Base-by-base conservation (phyloP, 139 green algal species). In the Tetraselmis striata region DNA sequence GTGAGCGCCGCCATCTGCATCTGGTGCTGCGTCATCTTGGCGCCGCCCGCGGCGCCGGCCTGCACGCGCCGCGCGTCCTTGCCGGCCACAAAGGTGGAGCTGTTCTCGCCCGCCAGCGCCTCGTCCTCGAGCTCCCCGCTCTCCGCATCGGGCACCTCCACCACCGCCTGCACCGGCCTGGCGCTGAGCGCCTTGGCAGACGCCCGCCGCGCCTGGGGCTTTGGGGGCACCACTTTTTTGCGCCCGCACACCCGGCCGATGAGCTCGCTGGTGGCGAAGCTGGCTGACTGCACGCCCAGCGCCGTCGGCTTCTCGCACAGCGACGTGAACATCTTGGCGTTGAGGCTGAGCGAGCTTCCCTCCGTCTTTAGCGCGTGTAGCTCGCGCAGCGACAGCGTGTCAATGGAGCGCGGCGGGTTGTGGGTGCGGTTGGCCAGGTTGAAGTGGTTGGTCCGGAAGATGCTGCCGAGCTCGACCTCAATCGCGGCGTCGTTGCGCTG, bases 301-400 rank as follows among this genome's bases (percentile, higher is more conserved):
- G 45, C 11, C 11, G 45, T 25, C 11, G 45, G 45, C 45, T 67
- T 67, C 83, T 90, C 88, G 76, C 86, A 89, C 32, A 93, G 83
- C 1, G 83, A 84, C 22, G 82, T 80, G 1, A 93, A 87, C 83
- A 93, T 85, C 78, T 91, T 91, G 59, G 90, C 87, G 76, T 91
- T 91, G 32, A 95, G 85, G 0, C 87, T 83, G 0, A 88, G 80
- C 80, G 92, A 93, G 78, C 31, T 77, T 18, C 82, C 90, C 81
- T 93, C 91, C 29, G 93, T 83, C 87, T 95, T 95, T 5, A 94
- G 77, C 0, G 78, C 80, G 76, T 90, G 91, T 58, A 95, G 87
- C 86, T 95, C 88, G 76, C 89, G 89, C 0, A 94, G 85, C 22
- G 83, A 87, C 28, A 95, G 84, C 22, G 87, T 95, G 82, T 95